phyloP scores from a whole-genome alignment of 1,139 yeast genomes.

The Saccharomyces hybrid region DNA sequence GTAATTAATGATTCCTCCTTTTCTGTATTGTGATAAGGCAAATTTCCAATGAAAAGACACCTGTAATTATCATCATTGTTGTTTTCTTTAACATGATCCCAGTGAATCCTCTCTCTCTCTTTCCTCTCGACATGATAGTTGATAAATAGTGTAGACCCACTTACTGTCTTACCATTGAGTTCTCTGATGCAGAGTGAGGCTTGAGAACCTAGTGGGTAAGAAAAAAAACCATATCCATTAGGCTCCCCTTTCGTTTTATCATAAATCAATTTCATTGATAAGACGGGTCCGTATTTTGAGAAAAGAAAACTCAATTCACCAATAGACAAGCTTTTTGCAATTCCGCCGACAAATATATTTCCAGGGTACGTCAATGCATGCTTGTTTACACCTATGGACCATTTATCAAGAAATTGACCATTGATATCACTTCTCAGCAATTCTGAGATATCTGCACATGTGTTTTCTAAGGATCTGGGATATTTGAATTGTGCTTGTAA shows the following conservation, averaged over 20 bases:
- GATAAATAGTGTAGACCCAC: constrained; percentile 37
- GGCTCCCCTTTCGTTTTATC: constrained; percentile 36
- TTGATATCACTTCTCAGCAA: constrained; percentile 1
- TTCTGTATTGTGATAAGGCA: constrained; percentile 16
- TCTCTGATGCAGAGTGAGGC: constrained; percentile 40
- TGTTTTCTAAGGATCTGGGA: constrained; percentile 7
- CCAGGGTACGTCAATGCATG: constrained; percentile 58
- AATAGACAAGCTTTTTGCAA: constrained; percentile 36
- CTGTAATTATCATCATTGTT: constrained; percentile 23
- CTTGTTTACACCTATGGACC: constrained; percentile 27
- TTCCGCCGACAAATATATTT: constrained; percentile 49
- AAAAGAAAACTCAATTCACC: constrained; percentile 36
- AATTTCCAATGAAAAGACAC: constrained; percentile 29
- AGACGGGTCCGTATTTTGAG: constrained; percentile 37
- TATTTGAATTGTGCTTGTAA: constrained; percentile 26
- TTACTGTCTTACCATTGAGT: constrained; percentile 36
- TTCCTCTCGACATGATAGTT: constrained; percentile 47
- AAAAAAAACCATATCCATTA: constrained; percentile 43
- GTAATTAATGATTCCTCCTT: constrained; percentile 12
- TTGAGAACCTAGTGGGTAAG: constrained; percentile 35
- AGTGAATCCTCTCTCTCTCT: constrained; percentile 36
- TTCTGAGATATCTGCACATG: constrained; percentile 1
- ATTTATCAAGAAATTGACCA: constrained; percentile 9
- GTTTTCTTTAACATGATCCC: constrained; percentile 24
- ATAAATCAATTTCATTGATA: constrained; percentile 38